Evolutionary conservation across 2,329 filamentous ascomycete species (phyloP).

Genomic region (Microcyclospora tardicrescens): DNA sequence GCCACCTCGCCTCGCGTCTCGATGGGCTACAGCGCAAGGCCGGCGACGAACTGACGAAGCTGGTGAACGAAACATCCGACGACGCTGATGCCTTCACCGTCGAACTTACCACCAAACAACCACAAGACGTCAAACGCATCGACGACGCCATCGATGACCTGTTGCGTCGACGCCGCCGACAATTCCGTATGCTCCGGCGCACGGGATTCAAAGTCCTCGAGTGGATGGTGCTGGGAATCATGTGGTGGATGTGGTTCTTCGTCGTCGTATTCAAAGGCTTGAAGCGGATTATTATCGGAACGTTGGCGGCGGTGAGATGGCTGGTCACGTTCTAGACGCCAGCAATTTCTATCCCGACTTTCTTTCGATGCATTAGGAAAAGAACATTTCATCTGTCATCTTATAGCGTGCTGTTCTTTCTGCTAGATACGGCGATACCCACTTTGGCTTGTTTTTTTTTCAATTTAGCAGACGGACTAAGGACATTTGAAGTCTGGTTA

Average conservation of each 20-base stretch:
- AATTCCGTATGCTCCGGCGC: slow-evolving; percentile 62
- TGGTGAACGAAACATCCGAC: slow-evolving; percentile 57
- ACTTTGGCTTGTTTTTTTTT: no score
- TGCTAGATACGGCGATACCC: no score
- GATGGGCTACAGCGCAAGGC: slow-evolving; percentile 33
- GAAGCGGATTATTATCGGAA: slow-evolving; percentile 48
- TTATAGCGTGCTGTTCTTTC: no score
- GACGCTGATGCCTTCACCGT: slow-evolving; percentile 67
- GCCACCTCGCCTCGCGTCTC: slow-evolving; percentile 32
- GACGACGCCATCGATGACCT: slow-evolving; percentile 59
- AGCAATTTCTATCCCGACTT: no score
- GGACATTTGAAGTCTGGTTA: no score
- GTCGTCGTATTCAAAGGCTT: slow-evolving; percentile 63
- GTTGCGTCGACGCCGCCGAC: slow-evolving; percentile 58
- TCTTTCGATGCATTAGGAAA: no score
- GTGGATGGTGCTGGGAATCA: slow-evolving; percentile 73
- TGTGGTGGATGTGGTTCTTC: slow-evolving; percentile 91
- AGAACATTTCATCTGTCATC: no score
- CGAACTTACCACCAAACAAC: slow-evolving; percentile 63
- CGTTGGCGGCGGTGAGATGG: slow-evolving; percentile 56
- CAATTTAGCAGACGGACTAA: no score
- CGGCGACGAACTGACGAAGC: slow-evolving; percentile 38
- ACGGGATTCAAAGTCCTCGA: slow-evolving; percentile 73
- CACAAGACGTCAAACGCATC: slow-evolving; percentile 67
- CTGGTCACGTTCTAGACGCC: slow-evolving; percentile 58